phyloP scores from a whole-genome alignment of 2,329 filamentous ascomycete genomes.

The Paracamarosporium sp. region DNA sequence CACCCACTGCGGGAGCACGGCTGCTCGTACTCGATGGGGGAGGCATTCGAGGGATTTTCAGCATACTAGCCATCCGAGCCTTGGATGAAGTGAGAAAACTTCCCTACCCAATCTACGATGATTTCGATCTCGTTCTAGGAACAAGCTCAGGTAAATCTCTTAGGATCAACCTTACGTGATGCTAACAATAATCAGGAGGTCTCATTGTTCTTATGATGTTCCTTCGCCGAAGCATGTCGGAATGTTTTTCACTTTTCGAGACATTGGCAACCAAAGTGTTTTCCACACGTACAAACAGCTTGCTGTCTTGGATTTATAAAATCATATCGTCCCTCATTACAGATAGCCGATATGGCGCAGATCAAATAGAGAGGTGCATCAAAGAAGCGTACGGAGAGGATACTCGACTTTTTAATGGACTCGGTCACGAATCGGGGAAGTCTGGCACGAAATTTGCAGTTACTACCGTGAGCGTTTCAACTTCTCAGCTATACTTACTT shows the following conservation, averaged over 20 bases:
- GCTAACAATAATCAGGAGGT: conserved; percentile 10
- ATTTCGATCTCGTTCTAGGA: conserved; percentile 21
- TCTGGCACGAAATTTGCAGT: conserved; percentile 18
- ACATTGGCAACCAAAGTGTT: conserved; percentile 16
- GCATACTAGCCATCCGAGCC: conserved; percentile 15
- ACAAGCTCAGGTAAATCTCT: conserved; percentile 17
- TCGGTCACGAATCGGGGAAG: not conserved
- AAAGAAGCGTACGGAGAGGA: conserved; percentile 14
- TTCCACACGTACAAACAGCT: conserved; percentile 28
- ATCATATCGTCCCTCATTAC: not conserved
- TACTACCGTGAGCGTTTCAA: conserved; percentile 17
- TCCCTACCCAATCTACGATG: conserved; percentile 21
- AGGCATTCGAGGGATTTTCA: conserved; percentile 17
- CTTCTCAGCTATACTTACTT: conserved; percentile 17
- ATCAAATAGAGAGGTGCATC: conserved; percentile 11
- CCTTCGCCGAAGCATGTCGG: conserved; percentile 7
- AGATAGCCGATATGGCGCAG: not conserved
- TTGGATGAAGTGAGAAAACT: conserved; percentile 16
- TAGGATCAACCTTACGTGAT: not conserved
- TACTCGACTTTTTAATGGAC: conserved; percentile 13
- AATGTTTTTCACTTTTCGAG: conserved; percentile 18
- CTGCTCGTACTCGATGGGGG: conserved; percentile 22
- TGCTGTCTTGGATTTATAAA: not conserved
- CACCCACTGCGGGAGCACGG: conserved; percentile 13
- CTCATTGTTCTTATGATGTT: conserved; percentile 25